Percentiles rank a stretch among this genome's conserved stretches.
These are phyloP conservation scores for Exophiala sp. DNA, from an alignment of 2,329 filamentous ascomycete species.

Conservation along the genomic window DNA sequence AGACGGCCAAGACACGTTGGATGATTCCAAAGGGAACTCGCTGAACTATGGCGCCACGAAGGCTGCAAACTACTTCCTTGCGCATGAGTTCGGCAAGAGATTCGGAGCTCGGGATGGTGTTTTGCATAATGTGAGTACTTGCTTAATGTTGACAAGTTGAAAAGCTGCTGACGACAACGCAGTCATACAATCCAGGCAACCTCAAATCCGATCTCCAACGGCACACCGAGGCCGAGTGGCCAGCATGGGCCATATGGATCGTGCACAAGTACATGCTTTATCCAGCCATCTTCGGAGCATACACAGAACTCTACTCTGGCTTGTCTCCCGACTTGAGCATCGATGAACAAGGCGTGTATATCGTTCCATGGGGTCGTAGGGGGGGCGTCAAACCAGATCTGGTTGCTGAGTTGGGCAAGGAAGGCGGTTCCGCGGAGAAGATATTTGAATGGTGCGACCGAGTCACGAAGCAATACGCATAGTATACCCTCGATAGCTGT, in stretches of 20 bases:
- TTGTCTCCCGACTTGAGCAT: constrained; percentile 42
- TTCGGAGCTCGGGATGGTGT: constrained; percentile 14
- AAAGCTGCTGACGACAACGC: neutral
- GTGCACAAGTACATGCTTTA: constrained; percentile 27
- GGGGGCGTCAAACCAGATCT: constrained; percentile 6
- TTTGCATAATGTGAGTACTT: constrained; percentile 21
- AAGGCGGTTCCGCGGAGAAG: constrained; percentile 11
- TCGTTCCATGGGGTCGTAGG: constrained; percentile 49
- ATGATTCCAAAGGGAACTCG: constrained; percentile 1
- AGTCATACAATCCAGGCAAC: constrained; percentile 41
- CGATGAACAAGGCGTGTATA: constrained; percentile 34
- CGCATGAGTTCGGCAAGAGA: constrained; percentile 18
- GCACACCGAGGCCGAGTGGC: constrained; percentile 17
- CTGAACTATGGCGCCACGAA: constrained; percentile 14
- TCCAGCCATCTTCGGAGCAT: constrained; percentile 41
- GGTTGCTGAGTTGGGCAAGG: constrained; percentile 7
- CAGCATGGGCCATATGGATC: neutral
- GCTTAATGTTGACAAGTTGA: neutral
- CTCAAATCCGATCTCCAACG: constrained; percentile 38
- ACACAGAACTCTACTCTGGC: constrained; percentile 49
- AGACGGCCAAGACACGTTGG: constrained; percentile 7
- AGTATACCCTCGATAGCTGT: neutral
- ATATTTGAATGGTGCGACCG: constrained; percentile 23
- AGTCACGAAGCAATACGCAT: constrained; percentile 17
- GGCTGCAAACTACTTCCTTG: constrained; percentile 19